Evolutionary conservation across 2,329 filamentous ascomycete genomes (phyloP).

Genomic region (Talaromyces sp.): DNA sequence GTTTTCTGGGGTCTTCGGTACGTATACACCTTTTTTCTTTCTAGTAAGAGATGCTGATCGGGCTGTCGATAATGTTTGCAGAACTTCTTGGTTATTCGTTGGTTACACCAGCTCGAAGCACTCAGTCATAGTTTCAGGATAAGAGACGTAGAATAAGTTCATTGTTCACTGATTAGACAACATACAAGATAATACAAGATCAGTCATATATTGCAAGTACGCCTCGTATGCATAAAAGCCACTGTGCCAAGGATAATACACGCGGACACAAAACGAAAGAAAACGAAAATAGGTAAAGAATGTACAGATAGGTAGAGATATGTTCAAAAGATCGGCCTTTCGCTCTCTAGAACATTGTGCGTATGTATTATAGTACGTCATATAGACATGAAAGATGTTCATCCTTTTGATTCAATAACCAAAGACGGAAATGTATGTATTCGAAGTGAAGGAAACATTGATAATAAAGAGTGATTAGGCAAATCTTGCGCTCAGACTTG

Average conservation of each 20-base stretch:
- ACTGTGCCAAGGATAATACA: neutral
- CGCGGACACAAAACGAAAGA: neutral
- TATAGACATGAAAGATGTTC: conserved; percentile 3
- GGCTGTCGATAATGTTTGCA: neutral
- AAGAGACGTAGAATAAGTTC: neutral
- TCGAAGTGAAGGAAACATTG: conserved; percentile 2
- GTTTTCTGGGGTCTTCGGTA: neutral
- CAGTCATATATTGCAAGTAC: neutral
- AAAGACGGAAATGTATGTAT: conserved; percentile 1
- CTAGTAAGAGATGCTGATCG: neutral
- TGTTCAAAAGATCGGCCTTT: neutral
- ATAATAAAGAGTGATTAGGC: conserved; percentile 6
- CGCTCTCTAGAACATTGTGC: neutral
- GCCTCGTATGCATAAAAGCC: conserved; percentile 4
- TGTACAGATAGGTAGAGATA: neutral
- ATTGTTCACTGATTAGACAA: neutral
- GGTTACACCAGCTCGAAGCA: neutral
- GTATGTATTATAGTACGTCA: neutral
- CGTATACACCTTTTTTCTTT: neutral
- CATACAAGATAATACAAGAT: neutral
- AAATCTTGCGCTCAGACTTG: conserved; percentile 47
- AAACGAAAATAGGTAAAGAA: neutral
- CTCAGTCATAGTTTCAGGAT: neutral
- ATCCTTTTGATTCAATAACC: neutral
- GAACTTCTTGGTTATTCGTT: neutral